Evolutionary conservation across 2,329 filamentous ascomycete species (phyloP), one percentile per base, ranked within the genome.

Genomic region (Xylaria sp.): DNA sequence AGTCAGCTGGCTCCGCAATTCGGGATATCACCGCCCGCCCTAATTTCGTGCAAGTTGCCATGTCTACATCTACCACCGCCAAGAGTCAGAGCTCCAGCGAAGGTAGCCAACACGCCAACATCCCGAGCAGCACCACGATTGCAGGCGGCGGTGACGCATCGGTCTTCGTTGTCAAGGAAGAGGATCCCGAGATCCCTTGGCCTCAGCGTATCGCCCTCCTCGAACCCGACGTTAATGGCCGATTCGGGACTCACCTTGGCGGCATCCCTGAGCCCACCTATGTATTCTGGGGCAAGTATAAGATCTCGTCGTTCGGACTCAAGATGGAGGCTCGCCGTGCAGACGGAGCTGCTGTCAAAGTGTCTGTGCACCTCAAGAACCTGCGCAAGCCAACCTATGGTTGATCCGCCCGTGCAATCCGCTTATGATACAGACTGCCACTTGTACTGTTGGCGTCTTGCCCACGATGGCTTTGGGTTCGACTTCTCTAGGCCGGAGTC

Each of bases 281-380:
- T 17, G 40, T 66, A 9, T 67, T 58, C 55, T 59, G 41, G 35
- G 66, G 66, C 21, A 41, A 44, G 11, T 63, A 51, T 23, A 54
- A 58, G 13, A 40, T 67, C 47, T 15, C 23, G 2, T 49, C 54
- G 1, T 37, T n/a, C 23, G 58, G 65, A 17, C 33, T 67, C 15
- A 66, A 64, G 54, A 57, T 67, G 60, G 60, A 64, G 25, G 48
- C 58, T 1, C 51, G 46, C 8, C 58, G 53, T 4, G 21, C 15
- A 1, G 53, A 60, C 25, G 60, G 60, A 4, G 38, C 44, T 2
- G 13, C 21, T 6, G 57, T 65, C 3, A 60, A 63, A 43, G 48
- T 66, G 3, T 61, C 54, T 19, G 57, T 61, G 19, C 60, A 57
- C 19, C 52, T 61, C 10, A 66, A 64, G 52, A 61, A 64, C 15